phyloP scores from a whole-genome alignment of 345 rosid genomes.

The Lepidium didymum region DNA sequence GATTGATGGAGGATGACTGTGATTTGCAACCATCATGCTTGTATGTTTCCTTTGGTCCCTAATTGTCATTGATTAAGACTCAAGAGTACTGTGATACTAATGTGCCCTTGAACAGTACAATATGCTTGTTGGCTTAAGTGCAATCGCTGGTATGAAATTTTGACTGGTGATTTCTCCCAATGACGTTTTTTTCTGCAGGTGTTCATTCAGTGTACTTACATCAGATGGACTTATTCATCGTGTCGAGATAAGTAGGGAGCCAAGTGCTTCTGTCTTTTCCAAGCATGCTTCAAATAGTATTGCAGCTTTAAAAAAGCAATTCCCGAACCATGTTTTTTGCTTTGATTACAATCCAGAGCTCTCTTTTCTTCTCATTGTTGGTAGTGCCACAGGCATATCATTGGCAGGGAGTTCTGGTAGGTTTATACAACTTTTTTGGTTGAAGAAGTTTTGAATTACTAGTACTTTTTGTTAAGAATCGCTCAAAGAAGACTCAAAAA shows the following conservation, averaged over 20 bases:
- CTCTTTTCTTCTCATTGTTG: conserved; percentile 57
- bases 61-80: conserved; percentile 11
- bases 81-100: not conserved
- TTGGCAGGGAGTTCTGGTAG: conserved; percentile 53
- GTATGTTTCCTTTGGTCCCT: conserved; percentile 39
- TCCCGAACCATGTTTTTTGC: conserved; percentile 66
- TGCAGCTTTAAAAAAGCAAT: conserved; percentile 40
- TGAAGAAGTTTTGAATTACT: not conserved
- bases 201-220: conserved; percentile 56
- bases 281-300: conserved; percentile 29
- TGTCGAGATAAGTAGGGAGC: conserved; percentile 63
- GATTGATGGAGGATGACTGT: conserved; percentile 48
- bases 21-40: conserved; percentile 47
- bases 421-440: conserved; percentile 18
- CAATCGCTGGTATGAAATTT: not conserved
- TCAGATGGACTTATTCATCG: conserved; percentile 67
- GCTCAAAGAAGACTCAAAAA: not conserved
- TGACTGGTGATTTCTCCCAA: conserved; percentile 2
- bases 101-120: not conserved
- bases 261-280: conserved; percentile 52
- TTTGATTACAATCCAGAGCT: conserved; percentile 56
- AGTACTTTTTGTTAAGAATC: not conserved
- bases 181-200: conserved; percentile 42
- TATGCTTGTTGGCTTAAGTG: conserved; percentile 2
- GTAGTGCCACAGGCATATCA: conserved; percentile 40